Conservation (phyloP, 2,329 filamentous ascomycete species). For the Colletotrichum liriopes region DNA sequence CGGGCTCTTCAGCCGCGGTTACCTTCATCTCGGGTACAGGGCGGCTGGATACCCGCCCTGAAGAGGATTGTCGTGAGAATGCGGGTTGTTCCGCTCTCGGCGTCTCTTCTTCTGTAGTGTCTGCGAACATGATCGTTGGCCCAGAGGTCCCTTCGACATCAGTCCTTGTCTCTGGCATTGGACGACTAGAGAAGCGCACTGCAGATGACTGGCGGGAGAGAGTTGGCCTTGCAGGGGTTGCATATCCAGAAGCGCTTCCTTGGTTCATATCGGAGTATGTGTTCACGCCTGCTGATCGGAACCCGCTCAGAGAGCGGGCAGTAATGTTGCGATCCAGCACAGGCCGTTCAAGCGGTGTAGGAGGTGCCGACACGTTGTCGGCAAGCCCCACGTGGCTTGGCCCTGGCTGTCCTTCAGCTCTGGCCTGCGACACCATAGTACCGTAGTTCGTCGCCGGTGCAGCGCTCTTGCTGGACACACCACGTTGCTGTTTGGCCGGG, state of each 20-base stretch:
- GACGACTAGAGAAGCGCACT: constrained; percentile 79
- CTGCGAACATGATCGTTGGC: constrained; percentile 83
- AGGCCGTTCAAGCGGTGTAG: constrained; percentile 35
- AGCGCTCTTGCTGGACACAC: constrained; percentile 32
- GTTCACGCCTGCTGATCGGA: constrained; percentile 34
- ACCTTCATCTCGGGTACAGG: constrained; percentile 74
- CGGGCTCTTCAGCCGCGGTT: constrained; percentile 66
- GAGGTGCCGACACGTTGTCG: constrained; percentile 38
- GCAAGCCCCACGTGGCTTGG: constrained; percentile 22
- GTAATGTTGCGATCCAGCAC: constrained; percentile 34
- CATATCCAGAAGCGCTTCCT: constrained; percentile 26
- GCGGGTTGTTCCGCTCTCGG: constrained; percentile 55
- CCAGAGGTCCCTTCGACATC: constrained; percentile 76
- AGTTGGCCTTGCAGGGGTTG: constrained; percentile 58
- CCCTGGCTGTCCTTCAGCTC: constrained; percentile 33
- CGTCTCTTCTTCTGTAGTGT: constrained; percentile 53
- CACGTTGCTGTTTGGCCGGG: constrained; percentile 37
- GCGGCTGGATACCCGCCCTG: constrained; percentile 74
- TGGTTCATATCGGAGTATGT: constrained; percentile 19
- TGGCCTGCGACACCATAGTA: constrained; percentile 44
- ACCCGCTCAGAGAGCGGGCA: constrained; percentile 38
- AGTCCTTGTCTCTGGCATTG: constrained; percentile 79
- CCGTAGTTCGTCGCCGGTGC: constrained; percentile 46
- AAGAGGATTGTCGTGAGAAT: constrained; percentile 62
- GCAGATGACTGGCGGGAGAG: constrained; percentile 68